Evolutionary conservation across 2,329 filamentous ascomycete species (phyloP), one percentile per base, ranked within the genome.

Genomic region (Colletotrichum musicola): DNA sequence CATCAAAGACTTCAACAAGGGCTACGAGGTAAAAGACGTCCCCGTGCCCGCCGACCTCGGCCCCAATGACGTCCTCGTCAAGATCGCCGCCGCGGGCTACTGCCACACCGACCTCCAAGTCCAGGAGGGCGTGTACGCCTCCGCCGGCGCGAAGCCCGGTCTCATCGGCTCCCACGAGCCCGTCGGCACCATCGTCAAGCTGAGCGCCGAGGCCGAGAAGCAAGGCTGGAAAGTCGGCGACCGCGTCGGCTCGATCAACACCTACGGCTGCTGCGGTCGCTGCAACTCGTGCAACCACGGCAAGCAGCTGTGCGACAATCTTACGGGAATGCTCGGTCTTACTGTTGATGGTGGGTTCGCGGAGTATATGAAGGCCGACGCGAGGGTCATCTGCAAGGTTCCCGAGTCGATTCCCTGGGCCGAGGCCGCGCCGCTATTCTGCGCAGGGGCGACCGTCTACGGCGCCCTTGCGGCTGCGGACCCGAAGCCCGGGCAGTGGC

Each of bases 91-190:
- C 55, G 72, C 72, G 10, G 68, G 71, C 16, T 69, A 70, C 59
- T 73, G 72, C 38, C 72, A 73, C 64, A 72, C 72, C 9, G 72
- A 73, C 49, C 49, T 71, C 25, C 56, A 71, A 44, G 69, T 69
- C 6, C 55, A 72, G 49, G 49, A 69, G 18, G 64, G 72, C 10
- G 62, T 68, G 51, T 71, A 66, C 35, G 58, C 62, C 71, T 27
- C 75, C 62, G 22, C 74, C 42, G 58, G 74, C 42, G 65, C 74
- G 63, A 20, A 72, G 62, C 58, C 74, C 64, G 64, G 64, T 1
- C 59, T 70, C 4, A 71, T 76, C n/a, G 87, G 89, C 60, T 71
- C 65, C 2, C 90, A 92, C 74, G 90, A 92, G 73, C 90, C 90
- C 71, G 90, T 88, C 1, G 90, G 90, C 5, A 81, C 83, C 55